Evolutionary conservation across 2,329 filamentous ascomycete species (phyloP).

Genomic region (Davidsoniella neocaledoniae): DNA sequence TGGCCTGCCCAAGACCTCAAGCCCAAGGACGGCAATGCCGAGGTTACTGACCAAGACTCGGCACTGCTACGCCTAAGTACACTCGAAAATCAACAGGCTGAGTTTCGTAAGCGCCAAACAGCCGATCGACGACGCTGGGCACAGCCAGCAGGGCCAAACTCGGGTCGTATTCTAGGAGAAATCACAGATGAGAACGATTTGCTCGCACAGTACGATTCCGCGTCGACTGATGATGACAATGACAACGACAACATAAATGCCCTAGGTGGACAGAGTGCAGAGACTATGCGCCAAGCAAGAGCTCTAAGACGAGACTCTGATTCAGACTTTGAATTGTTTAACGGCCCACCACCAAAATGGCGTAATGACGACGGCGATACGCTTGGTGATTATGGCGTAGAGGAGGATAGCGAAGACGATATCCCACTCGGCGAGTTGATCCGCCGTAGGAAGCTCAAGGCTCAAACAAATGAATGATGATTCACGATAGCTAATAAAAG

Average conservation of each 20-base stretch:
- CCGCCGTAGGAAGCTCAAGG: conserved; percentile 31
- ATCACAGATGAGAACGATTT: conserved; percentile 25
- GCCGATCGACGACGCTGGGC: conserved; percentile 27
- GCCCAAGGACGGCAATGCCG: conserved; percentile 17
- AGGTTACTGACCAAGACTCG: conserved; percentile 17
- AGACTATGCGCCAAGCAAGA: background rate
- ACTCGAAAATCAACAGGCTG: conserved; percentile 29
- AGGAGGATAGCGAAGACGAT: conserved; percentile 40
- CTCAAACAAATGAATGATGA: conserved; percentile 15
- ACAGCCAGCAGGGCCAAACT: conserved; percentile 27
- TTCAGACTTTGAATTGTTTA: conserved; percentile 11
- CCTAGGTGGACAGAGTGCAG: no score
- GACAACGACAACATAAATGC: background rate
- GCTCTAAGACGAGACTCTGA: conserved; percentile 22
- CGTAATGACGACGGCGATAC: conserved; percentile 60
- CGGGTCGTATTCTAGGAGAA: conserved; percentile 34
- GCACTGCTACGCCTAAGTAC: conserved; percentile 17
- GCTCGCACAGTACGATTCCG: conserved; percentile 26
- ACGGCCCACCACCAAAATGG: conserved; percentile 36
- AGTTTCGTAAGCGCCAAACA: conserved; percentile 33
- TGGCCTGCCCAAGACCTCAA: conserved; percentile 20
- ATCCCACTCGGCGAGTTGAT: conserved; percentile 55
- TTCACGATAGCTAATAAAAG: background rate
- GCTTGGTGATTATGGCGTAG: conserved; percentile 61
- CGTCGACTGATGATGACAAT: conserved; percentile 32